Evolutionary conservation across 805 yeast species (phyloP).

Genomic region (Cyberlindnera japonica): DNA sequence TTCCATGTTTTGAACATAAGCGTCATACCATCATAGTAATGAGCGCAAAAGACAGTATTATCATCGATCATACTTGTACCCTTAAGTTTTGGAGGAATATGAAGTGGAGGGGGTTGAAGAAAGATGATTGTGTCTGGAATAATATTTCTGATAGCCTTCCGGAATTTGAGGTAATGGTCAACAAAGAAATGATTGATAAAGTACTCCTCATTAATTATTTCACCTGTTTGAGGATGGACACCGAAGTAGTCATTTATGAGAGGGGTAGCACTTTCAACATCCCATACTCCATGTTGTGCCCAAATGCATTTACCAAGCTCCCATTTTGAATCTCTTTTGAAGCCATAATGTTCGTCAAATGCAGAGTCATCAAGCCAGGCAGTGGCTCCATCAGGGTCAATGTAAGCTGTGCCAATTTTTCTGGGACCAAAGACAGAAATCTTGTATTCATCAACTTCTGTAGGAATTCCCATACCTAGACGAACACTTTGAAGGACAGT

Average conservation of each 20-base stretch:
- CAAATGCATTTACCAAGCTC: slow-evolving; percentile 70
- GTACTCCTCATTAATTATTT: slow-evolving; percentile 42
- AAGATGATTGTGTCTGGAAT: slow-evolving; percentile 51
- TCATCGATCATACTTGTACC: slow-evolving; percentile 49
- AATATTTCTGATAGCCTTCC: slow-evolving; percentile 43
- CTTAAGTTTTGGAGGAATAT: slow-evolving; percentile 64
- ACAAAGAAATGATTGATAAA: slow-evolving; percentile 67
- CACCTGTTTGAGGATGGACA: slow-evolving; percentile 36
- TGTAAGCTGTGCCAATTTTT: slow-evolving; percentile 48
- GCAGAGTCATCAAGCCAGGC: slow-evolving; percentile 66
- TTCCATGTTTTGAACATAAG: slow-evolving; percentile 92
- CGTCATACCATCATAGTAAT: slow-evolving; percentile 93
- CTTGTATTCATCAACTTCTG: slow-evolving; percentile 64
- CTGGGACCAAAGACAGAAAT: slow-evolving; percentile 76
- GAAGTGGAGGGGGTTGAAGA: slow-evolving; percentile 80
- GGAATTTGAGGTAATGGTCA: slow-evolving; percentile 53
- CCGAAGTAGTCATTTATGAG: slow-evolving; percentile 51
- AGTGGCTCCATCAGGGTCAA: slow-evolving; percentile 63
- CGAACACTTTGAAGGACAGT: slow-evolving; percentile 70
- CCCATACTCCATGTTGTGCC: slow-evolving; percentile 82
- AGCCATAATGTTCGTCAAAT: slow-evolving; percentile 65
- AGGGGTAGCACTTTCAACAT: slow-evolving; percentile 34
- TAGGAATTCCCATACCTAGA: slow-evolving; percentile 74
- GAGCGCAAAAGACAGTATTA: slow-evolving; percentile 76
- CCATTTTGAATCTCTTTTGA: slow-evolving; percentile 66